These are phyloP conservation scores for grape (Vitis vinifera) DNA, from an alignment of 164 flowering plant species.

Conservation along the genomic window DNA sequence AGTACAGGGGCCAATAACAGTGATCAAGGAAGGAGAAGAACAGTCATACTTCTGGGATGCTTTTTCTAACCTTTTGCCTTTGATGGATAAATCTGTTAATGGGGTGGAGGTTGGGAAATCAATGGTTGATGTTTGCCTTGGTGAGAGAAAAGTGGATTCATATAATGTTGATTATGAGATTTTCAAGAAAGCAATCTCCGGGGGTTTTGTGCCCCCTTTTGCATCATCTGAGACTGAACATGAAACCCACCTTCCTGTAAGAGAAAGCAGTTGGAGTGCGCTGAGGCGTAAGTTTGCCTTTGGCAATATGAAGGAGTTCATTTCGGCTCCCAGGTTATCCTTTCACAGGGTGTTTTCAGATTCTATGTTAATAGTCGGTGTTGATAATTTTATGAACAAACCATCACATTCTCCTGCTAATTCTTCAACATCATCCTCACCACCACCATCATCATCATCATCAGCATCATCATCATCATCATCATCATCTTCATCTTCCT, in stretches of 20 bases:
- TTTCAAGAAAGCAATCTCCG: conserved; percentile 59
- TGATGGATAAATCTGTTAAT: conserved; percentile 49
- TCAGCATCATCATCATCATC: conserved; percentile 37
- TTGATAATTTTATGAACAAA: conserved; percentile 23
- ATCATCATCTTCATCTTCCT: conserved; percentile 41
- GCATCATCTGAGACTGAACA: conserved; percentile 61
- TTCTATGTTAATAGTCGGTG: conserved; percentile 42
- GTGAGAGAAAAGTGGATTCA: conserved; percentile 54
- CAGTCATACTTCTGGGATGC: conserved; percentile 73
- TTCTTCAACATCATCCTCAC: conserved; percentile 11
- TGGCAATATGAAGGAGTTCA: conserved; percentile 63
- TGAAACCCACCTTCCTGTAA: conserved; percentile 71
- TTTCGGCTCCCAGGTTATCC: conserved; percentile 41
- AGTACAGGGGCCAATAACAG: conserved; percentile 53
- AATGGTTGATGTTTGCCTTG: conserved; percentile 31
- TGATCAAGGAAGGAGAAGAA: conserved; percentile 70
- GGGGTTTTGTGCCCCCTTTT: conserved; percentile 76
- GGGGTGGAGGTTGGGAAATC: conserved; percentile 22
- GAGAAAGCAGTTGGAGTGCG: conserved; percentile 82
- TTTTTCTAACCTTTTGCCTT: conserved; percentile 45
- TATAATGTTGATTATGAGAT: conserved; percentile 75
- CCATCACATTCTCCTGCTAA: conserved; percentile 23
- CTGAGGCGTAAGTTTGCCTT: conserved; percentile 67
- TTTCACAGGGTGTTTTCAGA: conserved; percentile 63
- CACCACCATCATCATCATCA: conserved; percentile 10